Base-by-base conservation (phyloP, 176 grass and related monocot genomes). In the Carex scoparia region DNA sequence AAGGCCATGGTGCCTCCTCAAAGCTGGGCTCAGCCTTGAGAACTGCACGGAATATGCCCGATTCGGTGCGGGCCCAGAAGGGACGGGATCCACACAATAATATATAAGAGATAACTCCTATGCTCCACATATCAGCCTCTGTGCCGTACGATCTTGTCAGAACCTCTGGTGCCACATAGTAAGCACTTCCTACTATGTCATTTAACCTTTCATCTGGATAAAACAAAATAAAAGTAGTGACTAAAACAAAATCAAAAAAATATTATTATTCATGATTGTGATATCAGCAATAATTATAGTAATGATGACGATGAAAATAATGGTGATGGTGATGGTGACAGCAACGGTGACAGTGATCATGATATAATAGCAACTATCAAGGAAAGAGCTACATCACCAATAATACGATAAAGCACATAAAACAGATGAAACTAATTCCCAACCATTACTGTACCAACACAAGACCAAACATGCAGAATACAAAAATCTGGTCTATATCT, bases 111-210 rank as follows among this genome's bases (percentile, higher is more conserved):
- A 97, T 93, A 80, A 97, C 92, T 80, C 95, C 95, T 68, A 97
- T 91, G 81, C 95, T 97, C 95, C 95, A 97, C 92, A 97, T 97
- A 84, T 97, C 95, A 51, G 91, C 95, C 86, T 97, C 95, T 4
- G 92, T 94, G 16, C 95, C 89, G 27, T 97, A 97, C 53, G 91
- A 86, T 86, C 95, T 85, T 81, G 92, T 91, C 35, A 97, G 92
- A 42, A 97, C 95, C 87, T 97, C 92, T 28, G 95, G 95, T 44
- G 94, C 92, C 83, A 97, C 94, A 88, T 94, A 97, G 84, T 97
- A 97, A 85, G 94, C 94, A 88, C 94, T 94, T 91, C 94, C 94
- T 15, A 97, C 94, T 79, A 94, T 94, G 74, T 97, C 94, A 70
- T 97, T 94, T 82, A 97, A 87, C 80, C 94, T 93, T 86, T 97